phyloP scores from a whole-genome alignment of 116 monocot genomes.

The Zostera marina region DNA sequence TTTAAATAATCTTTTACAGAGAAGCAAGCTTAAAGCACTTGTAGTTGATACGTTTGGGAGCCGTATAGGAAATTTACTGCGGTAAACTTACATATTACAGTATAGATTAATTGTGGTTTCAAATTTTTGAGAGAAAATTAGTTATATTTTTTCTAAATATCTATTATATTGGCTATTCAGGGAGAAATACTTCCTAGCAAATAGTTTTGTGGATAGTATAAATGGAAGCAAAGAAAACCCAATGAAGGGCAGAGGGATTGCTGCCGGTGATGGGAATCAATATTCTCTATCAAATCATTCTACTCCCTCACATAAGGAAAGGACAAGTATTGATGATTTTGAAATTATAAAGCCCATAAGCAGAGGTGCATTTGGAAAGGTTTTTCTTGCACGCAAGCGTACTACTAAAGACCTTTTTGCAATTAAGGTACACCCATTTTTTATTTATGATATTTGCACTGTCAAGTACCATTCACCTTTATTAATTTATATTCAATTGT shows the following conservation, averaged over 20 bases:
- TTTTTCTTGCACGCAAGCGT: conserved; percentile 65
- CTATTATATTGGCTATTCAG: conserved; percentile 19
- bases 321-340: conserved; percentile 70
- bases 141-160: not conserved
- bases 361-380: conserved; percentile 72
- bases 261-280: conserved; percentile 11
- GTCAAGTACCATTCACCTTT: not conserved
- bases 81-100: conserved; percentile 22
- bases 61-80: conserved; percentile 35
- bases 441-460: not conserved
- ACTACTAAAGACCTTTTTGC: conserved; percentile 77
- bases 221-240: not conserved
- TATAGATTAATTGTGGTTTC: not conserved
- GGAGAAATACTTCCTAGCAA: conserved; percentile 42
- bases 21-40: conserved; percentile 34
- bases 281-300: conserved; percentile 13
- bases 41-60: conserved; percentile 66
- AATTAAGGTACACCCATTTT: conserved; percentile 43
- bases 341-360: conserved; percentile 78
- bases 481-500: not conserved
- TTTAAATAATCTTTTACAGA: conserved; percentile 29
- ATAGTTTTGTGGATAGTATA: conserved; percentile 11
- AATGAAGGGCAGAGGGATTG: conserved; percentile 3
- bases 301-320: conserved; percentile 30
- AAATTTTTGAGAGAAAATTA: not conserved